phyloP scores from a whole-genome alignment of 2,329 filamentous ascomycete genomes.

The Alternaria sp. region DNA sequence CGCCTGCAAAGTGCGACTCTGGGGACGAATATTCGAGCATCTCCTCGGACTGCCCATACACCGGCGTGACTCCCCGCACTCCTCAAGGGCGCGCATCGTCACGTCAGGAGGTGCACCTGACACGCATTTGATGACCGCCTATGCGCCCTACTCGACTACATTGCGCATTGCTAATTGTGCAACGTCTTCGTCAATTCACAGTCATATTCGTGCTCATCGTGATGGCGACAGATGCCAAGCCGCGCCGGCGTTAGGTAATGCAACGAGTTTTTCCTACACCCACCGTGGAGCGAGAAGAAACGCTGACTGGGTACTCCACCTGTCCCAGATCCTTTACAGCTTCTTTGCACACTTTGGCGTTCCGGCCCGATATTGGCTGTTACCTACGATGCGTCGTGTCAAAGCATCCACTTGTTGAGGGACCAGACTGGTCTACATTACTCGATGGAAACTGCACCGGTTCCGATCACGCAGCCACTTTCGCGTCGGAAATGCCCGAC shows the following conservation, averaged over 20 bases:
- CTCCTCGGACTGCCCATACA: slow-evolving; percentile 36
- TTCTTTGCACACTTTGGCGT: slow-evolving; percentile 30
- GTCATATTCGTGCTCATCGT: slow-evolving; percentile 20
- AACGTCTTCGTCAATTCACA: slow-evolving; percentile 19
- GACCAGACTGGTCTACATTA: slow-evolving; percentile 38
- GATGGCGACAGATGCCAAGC: slow-evolving; percentile 35
- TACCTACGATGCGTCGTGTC: slow-evolving; percentile 21
- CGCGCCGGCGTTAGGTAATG: slow-evolving; percentile 36
- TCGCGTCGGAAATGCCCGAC: slow-evolving; percentile 17
- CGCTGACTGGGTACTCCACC: slow-evolving; percentile 30
- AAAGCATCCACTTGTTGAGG: slow-evolving; percentile 36
- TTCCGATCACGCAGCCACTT: slow-evolving; percentile 10
- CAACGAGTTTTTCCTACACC: slow-evolving; percentile 30
- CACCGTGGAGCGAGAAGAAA: slow-evolving; percentile 23
- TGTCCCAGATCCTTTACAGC: slow-evolving; percentile 28
- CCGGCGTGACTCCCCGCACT: slow-evolving; percentile 11
- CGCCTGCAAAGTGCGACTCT: slow-evolving; percentile 18
- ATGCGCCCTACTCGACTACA: neutral
- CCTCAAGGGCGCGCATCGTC: slow-evolving; percentile 9
- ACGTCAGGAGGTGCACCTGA: neutral
- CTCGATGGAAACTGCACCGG: slow-evolving; percentile 26
- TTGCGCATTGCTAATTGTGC: slow-evolving; percentile 29
- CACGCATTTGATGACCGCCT: slow-evolving; percentile 9
- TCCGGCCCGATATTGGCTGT: slow-evolving; percentile 23
- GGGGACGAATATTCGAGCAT: slow-evolving; percentile 29